A percentile compares a stretch with the other conserved stretches of the same genome.
phyloP scores from a whole-genome alignment of 768 basidiomycete genomes.

The Tylopilus felleus region DNA sequence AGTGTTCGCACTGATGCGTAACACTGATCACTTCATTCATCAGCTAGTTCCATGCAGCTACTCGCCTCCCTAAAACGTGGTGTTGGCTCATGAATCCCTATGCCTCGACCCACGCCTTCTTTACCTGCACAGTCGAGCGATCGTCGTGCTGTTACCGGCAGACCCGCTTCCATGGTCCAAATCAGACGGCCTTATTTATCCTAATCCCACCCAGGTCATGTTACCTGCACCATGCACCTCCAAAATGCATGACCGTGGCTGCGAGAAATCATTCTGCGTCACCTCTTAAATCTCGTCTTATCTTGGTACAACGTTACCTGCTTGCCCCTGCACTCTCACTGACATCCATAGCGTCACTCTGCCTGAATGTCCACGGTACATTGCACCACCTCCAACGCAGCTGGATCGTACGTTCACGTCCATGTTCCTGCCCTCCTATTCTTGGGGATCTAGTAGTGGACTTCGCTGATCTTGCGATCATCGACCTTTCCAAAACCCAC shows the following conservation, averaged over 20 bases:
- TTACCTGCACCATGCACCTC: too few species aligned
- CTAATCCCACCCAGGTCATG: not conserved
- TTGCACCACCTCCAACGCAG: conserved; percentile 30
- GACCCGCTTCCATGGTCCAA: too few species aligned
- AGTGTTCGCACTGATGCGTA: too few species aligned
- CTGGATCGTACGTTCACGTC: conserved; percentile 30
- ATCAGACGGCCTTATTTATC: too few species aligned
- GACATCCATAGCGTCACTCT: conserved; percentile 30
- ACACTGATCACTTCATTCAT: conserved; percentile 2
- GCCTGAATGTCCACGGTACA: conserved; percentile 36
- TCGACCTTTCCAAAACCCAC: conserved; percentile 45
- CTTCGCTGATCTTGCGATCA: conserved; percentile 49
- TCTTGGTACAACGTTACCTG: not conserved
- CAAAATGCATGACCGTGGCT: not conserved
- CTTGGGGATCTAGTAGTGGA: conserved; percentile 37
- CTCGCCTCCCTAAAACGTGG: not conserved
- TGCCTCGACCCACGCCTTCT: not conserved
- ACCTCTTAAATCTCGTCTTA: too few species aligned
- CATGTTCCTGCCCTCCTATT: not conserved
- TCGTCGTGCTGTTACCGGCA: not conserved
- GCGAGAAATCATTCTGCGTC: not conserved
- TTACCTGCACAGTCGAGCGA: not conserved
- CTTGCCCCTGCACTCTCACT: not conserved
- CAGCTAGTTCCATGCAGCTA: not conserved
- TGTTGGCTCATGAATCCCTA: too few species aligned